Evolutionary conservation across 371 early-diverging fungal species (phyloP).

Genomic region (Mucor indicus): DNA sequence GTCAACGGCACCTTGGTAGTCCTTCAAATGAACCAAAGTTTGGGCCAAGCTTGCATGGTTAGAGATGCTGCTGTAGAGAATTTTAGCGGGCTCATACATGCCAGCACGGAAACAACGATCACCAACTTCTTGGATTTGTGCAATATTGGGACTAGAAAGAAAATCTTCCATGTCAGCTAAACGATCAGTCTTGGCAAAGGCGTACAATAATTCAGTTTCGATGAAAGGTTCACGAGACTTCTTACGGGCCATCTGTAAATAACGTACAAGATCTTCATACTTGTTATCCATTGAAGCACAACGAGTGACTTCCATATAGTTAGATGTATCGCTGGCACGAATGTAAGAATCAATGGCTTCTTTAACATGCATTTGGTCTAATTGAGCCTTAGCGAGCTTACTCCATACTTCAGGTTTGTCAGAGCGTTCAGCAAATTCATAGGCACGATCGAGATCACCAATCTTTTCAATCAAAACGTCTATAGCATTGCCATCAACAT

Average conservation of each 20-base stretch:
- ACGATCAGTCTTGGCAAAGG: constrained; percentile 91
- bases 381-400: constrained; percentile 91
- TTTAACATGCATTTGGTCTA: constrained; percentile 84
- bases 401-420: constrained; percentile 93
- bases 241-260: constrained; percentile 90
- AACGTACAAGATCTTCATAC: constrained; percentile 91
- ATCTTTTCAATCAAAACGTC: constrained; percentile 90
- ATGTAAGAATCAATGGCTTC: constrained; percentile 97
- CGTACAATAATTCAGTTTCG: constrained; percentile 92
- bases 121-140: constrained; percentile 89
- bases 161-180: constrained; percentile 92
- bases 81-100: constrained; percentile 91
- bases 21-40: constrained; percentile 90
- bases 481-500: constrained; percentile 83
- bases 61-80: constrained; percentile 89
- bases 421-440: constrained; percentile 91
- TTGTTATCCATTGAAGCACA: constrained; percentile 78
- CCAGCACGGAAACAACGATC: constrained; percentile 93
- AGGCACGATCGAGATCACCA: constrained; percentile 90
- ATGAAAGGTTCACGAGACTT: constrained; percentile 89
- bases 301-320: constrained; percentile 88
- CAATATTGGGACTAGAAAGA: constrained; percentile 88
- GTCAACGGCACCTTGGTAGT: constrained; percentile 95
- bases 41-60: constrained; percentile 96
- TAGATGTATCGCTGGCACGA: constrained; percentile 87